These are phyloP conservation scores for Fragaria nilgerrensis DNA, from an alignment of 306 rosid species.

Conservation along the genomic window DNA sequence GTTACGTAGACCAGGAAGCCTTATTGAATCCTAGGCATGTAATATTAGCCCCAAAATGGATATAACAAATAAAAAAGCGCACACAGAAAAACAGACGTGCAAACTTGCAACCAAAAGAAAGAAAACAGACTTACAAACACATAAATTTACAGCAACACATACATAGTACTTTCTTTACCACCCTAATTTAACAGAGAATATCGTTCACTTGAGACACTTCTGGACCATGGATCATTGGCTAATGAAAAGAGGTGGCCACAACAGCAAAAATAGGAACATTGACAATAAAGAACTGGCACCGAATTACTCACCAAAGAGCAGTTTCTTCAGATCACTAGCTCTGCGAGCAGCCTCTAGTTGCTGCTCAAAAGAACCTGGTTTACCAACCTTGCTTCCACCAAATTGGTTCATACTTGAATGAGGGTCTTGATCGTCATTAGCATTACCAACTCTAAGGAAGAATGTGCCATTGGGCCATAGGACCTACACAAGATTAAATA, in stretches of 20 bases:
- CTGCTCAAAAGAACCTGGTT: conserved; percentile 67
- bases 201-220: not conserved
- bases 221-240: not conserved
- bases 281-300: conserved; percentile 2
- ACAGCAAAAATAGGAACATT: conserved; percentile 1
- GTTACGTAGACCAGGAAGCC: not conserved
- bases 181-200: not conserved
- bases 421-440: conserved; percentile 34
- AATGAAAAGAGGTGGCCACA: not conserved
- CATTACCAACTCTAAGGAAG: conserved; percentile 46
- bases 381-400: conserved; percentile 42
- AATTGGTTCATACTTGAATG: conserved; percentile 37
- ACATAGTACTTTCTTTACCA: not conserved
- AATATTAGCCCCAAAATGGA: not conserved
- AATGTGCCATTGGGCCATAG: conserved; percentile 91
- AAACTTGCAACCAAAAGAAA: not conserved
- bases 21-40: not conserved
- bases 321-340: conserved; percentile 80
- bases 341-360: conserved; percentile 98
- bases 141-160: not conserved
- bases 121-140: not conserved
- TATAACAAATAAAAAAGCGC: not conserved
- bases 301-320: conserved; percentile 74
- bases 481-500: conserved; percentile 46
- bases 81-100: not conserved